phyloP scores from a whole-genome alignment of 2,329 filamentous ascomycete genomes.

The Colletotrichum kahawae region DNA sequence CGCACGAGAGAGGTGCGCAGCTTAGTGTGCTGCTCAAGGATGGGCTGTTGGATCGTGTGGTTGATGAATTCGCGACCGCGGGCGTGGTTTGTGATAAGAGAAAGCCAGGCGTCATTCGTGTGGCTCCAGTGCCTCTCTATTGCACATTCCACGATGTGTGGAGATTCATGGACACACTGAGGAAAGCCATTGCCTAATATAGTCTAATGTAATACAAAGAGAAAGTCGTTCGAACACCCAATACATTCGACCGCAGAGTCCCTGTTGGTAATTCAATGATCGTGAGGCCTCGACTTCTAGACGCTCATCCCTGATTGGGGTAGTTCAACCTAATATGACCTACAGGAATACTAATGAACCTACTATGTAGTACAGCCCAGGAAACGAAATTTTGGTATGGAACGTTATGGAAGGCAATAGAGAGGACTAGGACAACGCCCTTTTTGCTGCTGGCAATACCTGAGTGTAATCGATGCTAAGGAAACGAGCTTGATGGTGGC shows the following conservation, averaged over 20 bases:
- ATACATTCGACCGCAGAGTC: background rate
- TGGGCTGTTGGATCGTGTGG: slow-evolving; percentile 73
- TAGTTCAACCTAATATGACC: background rate
- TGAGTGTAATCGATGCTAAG: background rate
- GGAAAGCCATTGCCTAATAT: slow-evolving; percentile 24
- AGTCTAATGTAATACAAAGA: background rate
- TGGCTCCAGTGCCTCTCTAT: slow-evolving; percentile 85
- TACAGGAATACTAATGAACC: background rate
- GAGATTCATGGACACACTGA: slow-evolving; percentile 49
- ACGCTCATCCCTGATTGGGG: background rate
- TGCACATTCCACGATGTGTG: slow-evolving; percentile 78
- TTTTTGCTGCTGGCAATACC: background rate
- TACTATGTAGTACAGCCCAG: background rate
- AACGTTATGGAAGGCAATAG: background rate
- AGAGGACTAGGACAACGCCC: background rate
- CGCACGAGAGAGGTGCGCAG: slow-evolving; percentile 75
- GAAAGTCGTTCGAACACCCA: background rate
- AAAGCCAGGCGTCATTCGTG: slow-evolving; percentile 82
- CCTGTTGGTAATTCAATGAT: background rate
- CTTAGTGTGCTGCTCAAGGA: slow-evolving; percentile 73
- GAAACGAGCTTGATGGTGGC: background rate
- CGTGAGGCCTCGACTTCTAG: background rate
- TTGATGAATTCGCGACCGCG: slow-evolving; percentile 65
- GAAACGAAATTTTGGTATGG: background rate
- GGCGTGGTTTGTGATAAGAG: slow-evolving; percentile 83